Evolutionary conservation across 768 basidiomycete genomes (phyloP), one percentile per base, ranked within the genome.

Genomic region (Pleurotus sapidus): DNA sequence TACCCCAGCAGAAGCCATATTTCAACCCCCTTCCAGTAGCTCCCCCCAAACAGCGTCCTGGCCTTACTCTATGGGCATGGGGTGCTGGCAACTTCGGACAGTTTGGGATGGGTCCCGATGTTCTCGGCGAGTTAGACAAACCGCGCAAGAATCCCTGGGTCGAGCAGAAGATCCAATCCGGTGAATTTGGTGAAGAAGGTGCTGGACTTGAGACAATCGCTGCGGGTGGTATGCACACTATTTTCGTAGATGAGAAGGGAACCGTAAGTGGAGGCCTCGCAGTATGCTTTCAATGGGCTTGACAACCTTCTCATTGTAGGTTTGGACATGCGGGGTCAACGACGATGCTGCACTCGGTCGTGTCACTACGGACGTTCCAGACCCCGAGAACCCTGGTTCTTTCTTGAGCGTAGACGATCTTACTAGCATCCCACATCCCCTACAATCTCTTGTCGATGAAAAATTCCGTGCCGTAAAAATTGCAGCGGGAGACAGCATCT

Each of bases 1-100:
- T 69, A 24, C 72, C 73, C 1, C 79, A 82, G 56, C 55, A 67
- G 11, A 81, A 79, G 61, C 83, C 85, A 3, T 86, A 86, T 60
- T 81, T 88, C 65, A 89, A 88, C 62, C 74, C 83, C 6, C 75
- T 93, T 3, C 91, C 89, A 14, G 70, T 75, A 5, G 78, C 84
- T 25, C 81, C 83, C 7, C 66, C 74, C 47, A 80, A 82, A 56
- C 63, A 75, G 46, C 81, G 86, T 45, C 93, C 93, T 17, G 78
- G 87, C 34, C 79, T 84, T 12, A 80, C 87, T 42, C 77, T 95
- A 15, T 96, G 95, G 61, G 87, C 83, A 6, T 98, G 91, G 84
- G 96, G 96, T 5, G 86, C 88, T 9, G 95, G 94, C 24, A 95
- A 96, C 71, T 93, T 94, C 74, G 95, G 95, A 27, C 95, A 98